Conservation (phyloP, 2,329 filamentous ascomycete species). For the Plenodomus tracheiphilus region DNA sequence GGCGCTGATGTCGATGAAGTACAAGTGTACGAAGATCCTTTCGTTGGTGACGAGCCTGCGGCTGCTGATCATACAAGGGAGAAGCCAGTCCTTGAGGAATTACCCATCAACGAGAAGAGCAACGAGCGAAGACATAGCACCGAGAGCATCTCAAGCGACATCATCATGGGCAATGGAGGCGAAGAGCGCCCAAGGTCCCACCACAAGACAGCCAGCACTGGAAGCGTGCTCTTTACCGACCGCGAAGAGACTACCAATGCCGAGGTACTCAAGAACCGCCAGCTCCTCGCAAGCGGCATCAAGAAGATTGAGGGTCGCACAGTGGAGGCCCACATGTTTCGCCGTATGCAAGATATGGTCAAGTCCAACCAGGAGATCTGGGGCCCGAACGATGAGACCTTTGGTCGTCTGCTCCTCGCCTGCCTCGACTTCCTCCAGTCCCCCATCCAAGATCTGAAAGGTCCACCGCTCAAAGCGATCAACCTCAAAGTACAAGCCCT, state of each 20-base stretch:
- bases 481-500: conserved; percentile 76
- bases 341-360: conserved; percentile 74
- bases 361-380: conserved; percentile 66
- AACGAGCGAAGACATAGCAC: conserved; percentile 38
- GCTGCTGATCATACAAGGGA: conserved; percentile 36
- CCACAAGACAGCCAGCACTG: conserved; percentile 44
- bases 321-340: conserved; percentile 80
- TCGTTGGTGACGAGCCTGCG: conserved; percentile 44
- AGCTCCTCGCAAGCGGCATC: conserved; percentile 74
- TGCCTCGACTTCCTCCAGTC: conserved; percentile 74
- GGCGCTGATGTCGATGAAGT: conserved; percentile 48
- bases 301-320: conserved; percentile 70
- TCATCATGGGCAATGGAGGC: conserved; percentile 30
- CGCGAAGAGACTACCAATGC: conserved; percentile 37
- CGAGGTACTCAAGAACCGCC: conserved; percentile 52
- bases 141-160: conserved; percentile 28
- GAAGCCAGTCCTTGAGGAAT: conserved; percentile 54
- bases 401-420: conserved; percentile 67
- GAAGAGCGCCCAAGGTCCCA: conserved; percentile 36
- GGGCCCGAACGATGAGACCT: conserved; percentile 69
- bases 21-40: conserved; percentile 59
- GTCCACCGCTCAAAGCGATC: conserved; percentile 66
- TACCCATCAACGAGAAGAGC: conserved; percentile 54
- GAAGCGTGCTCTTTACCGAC: conserved; percentile 40
- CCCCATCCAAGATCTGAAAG: conserved; percentile 49